These are phyloP conservation scores for Neofusicoccum sp. DNA, from an alignment of 2,329 filamentous ascomycete species.

Conservation along the genomic window DNA sequence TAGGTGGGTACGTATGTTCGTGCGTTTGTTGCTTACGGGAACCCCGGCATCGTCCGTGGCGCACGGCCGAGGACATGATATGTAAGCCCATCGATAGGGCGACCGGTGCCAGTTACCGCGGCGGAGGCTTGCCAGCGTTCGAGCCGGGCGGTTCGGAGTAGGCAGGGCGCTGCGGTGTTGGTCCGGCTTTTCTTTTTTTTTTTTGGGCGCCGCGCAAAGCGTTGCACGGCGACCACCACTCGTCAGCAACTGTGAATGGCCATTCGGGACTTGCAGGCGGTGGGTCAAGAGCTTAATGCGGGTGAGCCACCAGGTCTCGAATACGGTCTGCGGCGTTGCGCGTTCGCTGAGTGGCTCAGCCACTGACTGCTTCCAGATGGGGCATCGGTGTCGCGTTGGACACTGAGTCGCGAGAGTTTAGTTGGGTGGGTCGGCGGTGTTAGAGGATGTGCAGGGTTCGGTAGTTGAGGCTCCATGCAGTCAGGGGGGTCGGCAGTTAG, in stretches of 20 bases:
- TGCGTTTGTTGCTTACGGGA: too few species aligned
- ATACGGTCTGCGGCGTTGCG: slow-evolving; percentile 23
- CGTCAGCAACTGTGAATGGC: too few species aligned
- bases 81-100: slow-evolving; percentile 19
- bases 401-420: slow-evolving; percentile 21
- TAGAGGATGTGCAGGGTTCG: neutral
- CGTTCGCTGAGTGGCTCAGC: slow-evolving; percentile 21
- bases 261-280: too few species aligned
- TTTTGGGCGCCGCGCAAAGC: too few species aligned
- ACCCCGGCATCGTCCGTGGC: neutral
- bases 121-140: slow-evolving; percentile 25
- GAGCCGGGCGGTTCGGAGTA: slow-evolving; percentile 24
- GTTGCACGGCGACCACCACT: too few species aligned
- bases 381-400: slow-evolving; percentile 24
- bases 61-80: slow-evolving; percentile 14
- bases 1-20: neutral
- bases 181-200: slow-evolving; percentile 21
- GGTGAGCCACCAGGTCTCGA: slow-evolving; percentile 23
- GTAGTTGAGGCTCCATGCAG: neutral
- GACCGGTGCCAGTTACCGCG: slow-evolving; percentile 13
- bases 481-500: neutral
- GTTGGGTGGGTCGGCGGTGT: neutral
- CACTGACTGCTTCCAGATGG: slow-evolving; percentile 22
- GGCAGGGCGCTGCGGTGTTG: slow-evolving; percentile 23
- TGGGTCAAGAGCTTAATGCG: too few species aligned